Percentiles rank a stretch among this genome's conserved stretches.
These are phyloP conservation scores for Coniophora puteana DNA, from an alignment of 1,284 basidiomycete genomes.

Conservation along the genomic window DNA sequence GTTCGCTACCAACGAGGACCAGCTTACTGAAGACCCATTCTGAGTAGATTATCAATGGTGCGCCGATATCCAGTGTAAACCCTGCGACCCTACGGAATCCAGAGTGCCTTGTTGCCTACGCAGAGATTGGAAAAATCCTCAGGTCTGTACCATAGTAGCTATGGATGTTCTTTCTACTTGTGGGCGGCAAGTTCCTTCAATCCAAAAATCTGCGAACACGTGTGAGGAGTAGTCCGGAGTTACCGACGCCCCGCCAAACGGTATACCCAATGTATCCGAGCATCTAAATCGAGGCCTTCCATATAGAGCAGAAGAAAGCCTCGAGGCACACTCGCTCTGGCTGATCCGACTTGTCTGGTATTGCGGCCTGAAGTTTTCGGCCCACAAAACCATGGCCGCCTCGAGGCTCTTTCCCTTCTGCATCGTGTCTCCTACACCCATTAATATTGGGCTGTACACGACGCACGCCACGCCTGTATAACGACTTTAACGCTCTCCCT, in stretches of 20 bases:
- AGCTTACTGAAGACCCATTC: not conserved
- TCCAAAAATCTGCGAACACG: too few species aligned
- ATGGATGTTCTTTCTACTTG: too few species aligned
- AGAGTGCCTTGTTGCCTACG: constrained; percentile 67
- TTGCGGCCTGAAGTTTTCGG: too few species aligned
- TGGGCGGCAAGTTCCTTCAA: too few species aligned
- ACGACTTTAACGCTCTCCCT: constrained; percentile 17
- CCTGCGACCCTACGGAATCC: constrained; percentile 77
- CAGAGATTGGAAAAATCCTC: constrained; percentile 49
- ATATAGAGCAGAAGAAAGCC: too few species aligned
- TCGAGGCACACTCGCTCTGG: too few species aligned
- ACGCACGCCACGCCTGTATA: constrained; percentile 25
- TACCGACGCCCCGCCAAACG: too few species aligned
- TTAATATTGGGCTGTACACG: constrained; percentile 36
- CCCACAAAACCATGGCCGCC: constrained; percentile 20
- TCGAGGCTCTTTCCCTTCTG: constrained; percentile 17
- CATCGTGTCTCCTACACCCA: constrained; percentile 22
- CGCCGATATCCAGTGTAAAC: constrained; percentile 66
- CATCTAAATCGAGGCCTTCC: not conserved
- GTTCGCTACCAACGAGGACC: not conserved
- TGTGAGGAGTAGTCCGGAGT: too few species aligned
- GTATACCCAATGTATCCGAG: not conserved
- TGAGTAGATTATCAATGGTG: constrained; percentile 79
- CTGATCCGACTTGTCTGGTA: too few species aligned
- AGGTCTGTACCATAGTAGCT: too few species aligned